Base-by-base conservation (phyloP, 2,329 filamentous ascomycete genomes). In the Aquanectria penicillioides region DNA sequence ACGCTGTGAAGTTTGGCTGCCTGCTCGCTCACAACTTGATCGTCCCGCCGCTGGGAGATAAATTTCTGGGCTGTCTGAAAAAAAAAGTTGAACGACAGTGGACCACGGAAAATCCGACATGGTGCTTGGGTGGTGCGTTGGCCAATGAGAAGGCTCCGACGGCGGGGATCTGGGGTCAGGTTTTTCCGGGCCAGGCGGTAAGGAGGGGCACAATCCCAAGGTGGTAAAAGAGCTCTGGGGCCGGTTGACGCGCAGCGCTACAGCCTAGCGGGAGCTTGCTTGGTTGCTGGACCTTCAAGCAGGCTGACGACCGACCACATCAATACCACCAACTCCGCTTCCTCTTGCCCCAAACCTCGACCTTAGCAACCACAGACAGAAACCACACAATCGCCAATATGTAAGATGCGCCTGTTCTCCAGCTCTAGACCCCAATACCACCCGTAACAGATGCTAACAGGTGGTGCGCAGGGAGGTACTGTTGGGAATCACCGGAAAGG, bases 401-500 rank as follows among this genome's bases (percentile, higher is more conserved):
- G 68, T 70, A 52, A 65, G 66, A 55, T 59, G 36, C 38, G 4
- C 22, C 20, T 6, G n/a, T 55, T 37, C 51, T 69, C 6, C 25
- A 63, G 52, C 60, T 67, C 25, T 20, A 37, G 36, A 13, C 58
- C 25, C 40, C 15, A 47, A 29, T 10, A 23, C 7, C 12, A 23
- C 13, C 28, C 18, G 20, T 31, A 52, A 29, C n/a, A 28, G 12
- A 26, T 47, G 40, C 66, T 70, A 59, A 70, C 29, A 31, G 17
- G 12, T 3, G 20, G 17, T 28, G 43, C 46, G 23, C 61, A 98
- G 94, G 95, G 95, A 99, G 88, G 92, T 98, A 77, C 86, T 99
- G 76, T 87, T 99, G 71, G 95, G 95, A 74, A 97, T 99, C 78
- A 97, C 94, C 60, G 96, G 95, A 83, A 97, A 97, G 85, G 96